Percentiles rank a stretch among this genome's conserved stretches.
These are phyloP conservation scores for Colletotrichum chlorophyti DNA, from an alignment of 2,329 filamentous ascomycete species.

Conservation along the genomic window DNA sequence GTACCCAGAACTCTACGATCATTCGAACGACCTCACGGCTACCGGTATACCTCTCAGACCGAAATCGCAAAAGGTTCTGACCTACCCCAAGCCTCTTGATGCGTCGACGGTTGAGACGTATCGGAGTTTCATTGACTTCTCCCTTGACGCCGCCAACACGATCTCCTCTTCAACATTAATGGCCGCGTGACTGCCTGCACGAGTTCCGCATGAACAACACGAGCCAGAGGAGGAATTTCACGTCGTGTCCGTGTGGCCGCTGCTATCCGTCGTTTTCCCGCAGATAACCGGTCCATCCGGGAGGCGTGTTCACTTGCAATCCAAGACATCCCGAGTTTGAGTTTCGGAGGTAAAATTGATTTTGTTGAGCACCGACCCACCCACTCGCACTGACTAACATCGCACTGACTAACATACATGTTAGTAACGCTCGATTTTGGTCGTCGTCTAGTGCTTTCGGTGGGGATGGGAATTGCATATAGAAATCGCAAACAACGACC, in stretches of 20 bases:
- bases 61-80: constrained; percentile 34
- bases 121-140: constrained; percentile 41
- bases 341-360: neutral
- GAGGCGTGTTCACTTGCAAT: neutral
- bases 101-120: constrained; percentile 38
- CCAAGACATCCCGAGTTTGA: neutral
- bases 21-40: constrained; percentile 34
- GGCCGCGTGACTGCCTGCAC: constrained; percentile 1
- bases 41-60: constrained; percentile 36
- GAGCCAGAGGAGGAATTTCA: no score
- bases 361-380: constrained; percentile 24
- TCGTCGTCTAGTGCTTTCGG: neutral
- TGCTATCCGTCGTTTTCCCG: constrained; percentile 4
- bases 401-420: constrained; percentile 26
- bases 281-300: constrained; percentile 3
- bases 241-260: constrained; percentile 11
- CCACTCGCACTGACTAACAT: constrained; percentile 6
- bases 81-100: constrained; percentile 37
- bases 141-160: constrained; percentile 34
- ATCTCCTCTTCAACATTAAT: constrained; percentile 30
- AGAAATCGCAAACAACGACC: neutral
- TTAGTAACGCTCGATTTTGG: constrained; percentile 23
- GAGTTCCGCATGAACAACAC: no score
- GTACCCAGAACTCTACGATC: constrained; percentile 39
- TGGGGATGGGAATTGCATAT: neutral